Percentiles rank a stretch among this genome's conserved stretches.
Conservation (phyloP, 441 rosid species). For the Syzygium syzygioides region DNA sequence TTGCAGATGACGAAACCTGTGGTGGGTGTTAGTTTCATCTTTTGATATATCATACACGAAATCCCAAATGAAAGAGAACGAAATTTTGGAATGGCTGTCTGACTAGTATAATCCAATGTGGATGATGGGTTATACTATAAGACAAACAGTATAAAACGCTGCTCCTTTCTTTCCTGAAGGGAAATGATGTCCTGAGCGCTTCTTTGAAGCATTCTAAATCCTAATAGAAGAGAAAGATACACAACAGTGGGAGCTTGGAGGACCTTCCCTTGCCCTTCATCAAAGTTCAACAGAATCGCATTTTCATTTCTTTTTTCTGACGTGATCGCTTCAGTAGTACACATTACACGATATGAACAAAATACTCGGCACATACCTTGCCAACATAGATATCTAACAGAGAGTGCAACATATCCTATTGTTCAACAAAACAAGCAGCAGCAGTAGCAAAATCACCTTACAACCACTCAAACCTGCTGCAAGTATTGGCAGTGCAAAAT, state of each 20-base stretch:
- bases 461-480: neutral
- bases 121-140: neutral
- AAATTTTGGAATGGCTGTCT: neutral
- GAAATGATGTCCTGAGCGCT: neutral
- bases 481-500: neutral
- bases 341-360: neutral
- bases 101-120: neutral
- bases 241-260: neutral
- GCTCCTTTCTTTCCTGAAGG: neutral
- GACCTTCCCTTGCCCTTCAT: neutral
- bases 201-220: too few species aligned
- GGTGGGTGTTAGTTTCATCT: too few species aligned
- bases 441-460: neutral
- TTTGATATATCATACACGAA: too few species aligned
- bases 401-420: neutral
- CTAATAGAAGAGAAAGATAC: neutral
- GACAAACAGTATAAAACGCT: neutral
- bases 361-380: neutral
- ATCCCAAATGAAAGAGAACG: neutral
- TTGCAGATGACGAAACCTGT: too few species aligned
- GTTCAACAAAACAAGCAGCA: neutral
- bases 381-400: neutral
- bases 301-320: neutral
- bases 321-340: neutral
- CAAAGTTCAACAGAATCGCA: neutral